phyloP scores from a whole-genome alignment of 2,329 filamentous ascomycete species.

The Trichoderma sp. region DNA sequence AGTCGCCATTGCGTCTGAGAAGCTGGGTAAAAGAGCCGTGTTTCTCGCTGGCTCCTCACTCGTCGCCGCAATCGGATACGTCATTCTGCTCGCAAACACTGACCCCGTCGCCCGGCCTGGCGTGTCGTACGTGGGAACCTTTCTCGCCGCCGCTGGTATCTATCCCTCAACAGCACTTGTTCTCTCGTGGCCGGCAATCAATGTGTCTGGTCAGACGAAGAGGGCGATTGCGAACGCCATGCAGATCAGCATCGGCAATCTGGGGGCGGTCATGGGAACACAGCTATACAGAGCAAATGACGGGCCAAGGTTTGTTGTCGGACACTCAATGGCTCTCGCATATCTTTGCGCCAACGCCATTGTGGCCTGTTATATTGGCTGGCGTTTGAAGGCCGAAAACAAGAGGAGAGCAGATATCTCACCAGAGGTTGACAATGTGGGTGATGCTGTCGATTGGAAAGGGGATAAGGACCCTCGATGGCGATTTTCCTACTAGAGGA shows the following conservation, averaged over 20 bases:
- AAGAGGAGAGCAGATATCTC: conserved; percentile 48
- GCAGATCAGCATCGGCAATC: conserved; percentile 67
- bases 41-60: conserved; percentile 63
- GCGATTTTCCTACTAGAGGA: conserved; percentile 60
- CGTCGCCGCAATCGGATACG: conserved; percentile 64
- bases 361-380: conserved; percentile 48
- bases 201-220: conserved; percentile 71
- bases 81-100: conserved; percentile 58
- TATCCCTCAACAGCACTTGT: conserved; percentile 66
- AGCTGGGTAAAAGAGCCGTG: conserved; percentile 57
- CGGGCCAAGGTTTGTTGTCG: conserved; percentile 64
- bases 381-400: conserved; percentile 61
- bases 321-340: conserved; percentile 66
- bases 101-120: conserved; percentile 53
- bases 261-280: conserved; percentile 69
- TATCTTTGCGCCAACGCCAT: conserved; percentile 57
- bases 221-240: conserved; percentile 68
- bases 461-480: conserved; percentile 67
- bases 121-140: conserved; percentile 61
- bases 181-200: conserved; percentile 71
- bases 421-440: conserved; percentile 49
- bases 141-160: conserved; percentile 67
- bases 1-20: conserved; percentile 64
- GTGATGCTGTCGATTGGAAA: conserved; percentile 55
- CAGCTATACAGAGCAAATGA: conserved; percentile 66